phyloP scores from a whole-genome alignment of 768 basidiomycete genomes.

The Phaeotremella fagi region DNA sequence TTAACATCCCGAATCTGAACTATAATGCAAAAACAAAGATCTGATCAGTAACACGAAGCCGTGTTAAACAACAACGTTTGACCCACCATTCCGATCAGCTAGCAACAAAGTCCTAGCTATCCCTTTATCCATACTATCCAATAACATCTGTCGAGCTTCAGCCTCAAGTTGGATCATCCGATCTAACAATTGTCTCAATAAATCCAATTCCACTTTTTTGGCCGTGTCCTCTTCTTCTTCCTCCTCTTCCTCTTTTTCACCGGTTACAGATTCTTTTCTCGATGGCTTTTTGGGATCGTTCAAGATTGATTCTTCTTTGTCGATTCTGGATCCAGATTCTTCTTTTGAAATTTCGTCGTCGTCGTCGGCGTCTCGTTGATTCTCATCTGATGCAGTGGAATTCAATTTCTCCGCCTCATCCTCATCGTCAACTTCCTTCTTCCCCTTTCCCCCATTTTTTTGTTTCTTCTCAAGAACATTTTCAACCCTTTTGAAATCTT shows the following conservation, averaged over 20 bases:
- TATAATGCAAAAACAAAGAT: conserved; percentile 4
- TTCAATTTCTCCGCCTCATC: not conserved
- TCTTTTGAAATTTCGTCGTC: not conserved
- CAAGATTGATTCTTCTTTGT: not conserved
- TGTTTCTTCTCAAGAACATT: not conserved
- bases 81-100: conserved; percentile 45
- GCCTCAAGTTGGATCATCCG: conserved; percentile 37
- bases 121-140: conserved; percentile 39
- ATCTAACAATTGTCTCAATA: conserved; percentile 23
- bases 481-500: not conserved
- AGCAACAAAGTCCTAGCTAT: conserved; percentile 41
- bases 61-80: too few relatives aligned
- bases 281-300: too few relatives aligned
- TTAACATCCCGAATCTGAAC: conserved; percentile 44
- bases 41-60: too few relatives aligned
- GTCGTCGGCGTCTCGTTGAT: not conserved
- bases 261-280: too few relatives aligned
- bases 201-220: conserved; percentile 17
- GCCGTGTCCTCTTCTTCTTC: conserved; percentile 7
- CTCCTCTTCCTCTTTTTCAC: conserved; percentile 4
- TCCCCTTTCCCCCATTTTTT: not conserved
- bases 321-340: not conserved
- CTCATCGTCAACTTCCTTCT: not conserved
- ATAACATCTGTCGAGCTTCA: conserved; percentile 38
- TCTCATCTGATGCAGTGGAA: not conserved